Percentiles rank a stretch among this genome's conserved stretches.
Evolutionary conservation across 169 alveolate species (phyloP).

Genomic region (Plasmodium knowlesi): DNA sequence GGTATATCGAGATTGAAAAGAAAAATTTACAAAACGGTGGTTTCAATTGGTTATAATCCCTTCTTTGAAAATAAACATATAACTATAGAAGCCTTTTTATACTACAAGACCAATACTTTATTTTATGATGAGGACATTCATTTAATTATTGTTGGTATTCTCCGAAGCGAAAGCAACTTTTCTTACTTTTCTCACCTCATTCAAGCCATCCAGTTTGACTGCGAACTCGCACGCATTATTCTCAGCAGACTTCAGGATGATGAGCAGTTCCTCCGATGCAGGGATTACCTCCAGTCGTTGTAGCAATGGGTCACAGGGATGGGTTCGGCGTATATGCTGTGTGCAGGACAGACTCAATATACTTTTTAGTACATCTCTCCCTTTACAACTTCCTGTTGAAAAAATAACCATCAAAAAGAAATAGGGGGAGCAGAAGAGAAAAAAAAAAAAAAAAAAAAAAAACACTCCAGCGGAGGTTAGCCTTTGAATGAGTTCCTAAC

Average conservation of each 20-base stretch:
- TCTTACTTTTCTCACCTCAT: slow-evolving; percentile 52
- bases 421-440: neutral
- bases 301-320: neutral
- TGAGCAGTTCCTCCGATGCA: slow-evolving; percentile 17
- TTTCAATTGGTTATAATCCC: slow-evolving; percentile 72
- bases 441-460: neutral
- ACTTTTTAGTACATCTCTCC: neutral
- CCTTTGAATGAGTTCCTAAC: neutral
- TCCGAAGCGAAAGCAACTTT: slow-evolving; percentile 70
- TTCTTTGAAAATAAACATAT: slow-evolving; percentile 65
- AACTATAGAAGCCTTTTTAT: slow-evolving; percentile 63
- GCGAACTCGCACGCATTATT: slow-evolving; percentile 59
- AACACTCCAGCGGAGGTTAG: neutral
- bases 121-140: slow-evolving; percentile 64
- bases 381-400: neutral
- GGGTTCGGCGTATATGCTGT: neutral
- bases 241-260: slow-evolving; percentile 22
- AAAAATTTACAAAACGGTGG: slow-evolving; percentile 61
- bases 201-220: slow-evolving; percentile 74
- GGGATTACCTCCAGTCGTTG: slow-evolving; percentile 17
- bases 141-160: slow-evolving; percentile 50
- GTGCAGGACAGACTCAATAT: neutral
- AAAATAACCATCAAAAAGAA: neutral
- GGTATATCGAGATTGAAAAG: slow-evolving; percentile 46
- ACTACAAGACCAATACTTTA: slow-evolving; percentile 32